phyloP scores from a whole-genome alignment of 176 grass and related monocot genomes.

The Pharus latifolius region DNA sequence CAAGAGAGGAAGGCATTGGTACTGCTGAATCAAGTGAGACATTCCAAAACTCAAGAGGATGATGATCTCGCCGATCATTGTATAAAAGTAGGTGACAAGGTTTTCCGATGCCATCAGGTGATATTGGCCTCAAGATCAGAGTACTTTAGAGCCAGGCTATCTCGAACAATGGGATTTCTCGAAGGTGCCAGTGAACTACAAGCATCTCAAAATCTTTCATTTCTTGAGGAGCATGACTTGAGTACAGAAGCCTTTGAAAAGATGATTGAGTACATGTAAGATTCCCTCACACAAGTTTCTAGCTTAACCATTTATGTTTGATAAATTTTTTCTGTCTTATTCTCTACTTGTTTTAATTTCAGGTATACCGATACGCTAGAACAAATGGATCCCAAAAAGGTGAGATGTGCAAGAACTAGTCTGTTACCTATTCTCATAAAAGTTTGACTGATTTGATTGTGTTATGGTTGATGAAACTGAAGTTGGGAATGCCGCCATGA shows the following conservation, averaged over 20 bases:
- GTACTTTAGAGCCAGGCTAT: conserved; percentile 90
- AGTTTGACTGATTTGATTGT: neutral
- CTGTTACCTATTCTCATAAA: neutral
- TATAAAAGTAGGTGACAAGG: conserved; percentile 67
- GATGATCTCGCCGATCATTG: conserved; percentile 64
- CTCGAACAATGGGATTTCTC: conserved; percentile 61
- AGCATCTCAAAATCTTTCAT: conserved; percentile 31
- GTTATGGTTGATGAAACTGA: neutral
- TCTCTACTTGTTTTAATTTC: neutral
- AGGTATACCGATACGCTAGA: conserved; percentile 88
- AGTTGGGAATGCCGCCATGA: neutral
- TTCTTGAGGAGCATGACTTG: conserved; percentile 87
- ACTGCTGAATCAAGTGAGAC: conserved; percentile 1
- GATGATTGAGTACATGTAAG: conserved; percentile 98
- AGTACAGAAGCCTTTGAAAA: conserved; percentile 90
- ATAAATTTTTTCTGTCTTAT: neutral
- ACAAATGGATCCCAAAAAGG: conserved; percentile 64
- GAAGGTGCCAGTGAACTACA: conserved; percentile 38
- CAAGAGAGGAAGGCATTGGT: conserved; percentile 17
- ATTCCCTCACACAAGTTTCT: neutral
- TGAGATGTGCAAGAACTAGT: conserved; percentile 11
- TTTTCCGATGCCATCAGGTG: conserved; percentile 78
- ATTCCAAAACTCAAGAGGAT: neutral
- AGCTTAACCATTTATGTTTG: conserved; percentile 5
- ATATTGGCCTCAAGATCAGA: conserved; percentile 87